Base-by-base conservation (phyloP, 2,329 filamentous ascomycete genomes). In the Leptographium lundbergii region DNA sequence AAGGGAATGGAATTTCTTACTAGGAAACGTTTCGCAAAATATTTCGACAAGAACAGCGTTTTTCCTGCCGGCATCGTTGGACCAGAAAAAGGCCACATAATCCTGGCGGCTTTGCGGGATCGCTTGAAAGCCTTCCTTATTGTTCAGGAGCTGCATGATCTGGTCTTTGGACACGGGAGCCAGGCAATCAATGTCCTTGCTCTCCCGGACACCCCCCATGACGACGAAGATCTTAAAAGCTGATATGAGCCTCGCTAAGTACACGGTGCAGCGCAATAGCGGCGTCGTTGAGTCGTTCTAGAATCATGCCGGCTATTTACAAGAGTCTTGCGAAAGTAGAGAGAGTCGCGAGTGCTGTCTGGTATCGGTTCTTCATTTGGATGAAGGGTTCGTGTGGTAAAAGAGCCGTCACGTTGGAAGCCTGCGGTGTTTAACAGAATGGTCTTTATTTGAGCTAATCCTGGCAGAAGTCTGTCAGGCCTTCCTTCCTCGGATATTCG, bases 161-260 rank as follows among this genome's bases (percentile, higher is more conserved):
- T 52, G 17, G 10, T 27, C 22, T 29, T 57, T 57, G 14, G 56
- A 57, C 27, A 57, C 56, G 4, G 56, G 22, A 9, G 56, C 56
- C 6, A 57, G 56, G 22, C 56, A 57, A 32, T 57, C 56, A 10
- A 57, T 47, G 29, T 57, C 56, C 24, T 57, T 57, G 56, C 45
- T 57, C 29, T 57, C 56, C 10, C 56, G 9, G 6, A 51, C 42
- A 36, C 56, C 56, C 6, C 45, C 56, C 14, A 57, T n/a, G 47
- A 25, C 56, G 19, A 45, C 56, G 29, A 57, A 52, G 17, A 57
- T 57, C 19, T 25, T 45, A 29, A 27, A 57, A 19, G 6, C n/a
- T 6, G 22, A 57, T 27, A 19, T 52, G 6, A 7, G 56, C 45
- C 10, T 5, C 14, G 47, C 42, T 39, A 10, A 57, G 27, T 7